Base-by-base conservation (phyloP, 208 protist genomes). In the Acanthamoeba rhysodes region DNA sequence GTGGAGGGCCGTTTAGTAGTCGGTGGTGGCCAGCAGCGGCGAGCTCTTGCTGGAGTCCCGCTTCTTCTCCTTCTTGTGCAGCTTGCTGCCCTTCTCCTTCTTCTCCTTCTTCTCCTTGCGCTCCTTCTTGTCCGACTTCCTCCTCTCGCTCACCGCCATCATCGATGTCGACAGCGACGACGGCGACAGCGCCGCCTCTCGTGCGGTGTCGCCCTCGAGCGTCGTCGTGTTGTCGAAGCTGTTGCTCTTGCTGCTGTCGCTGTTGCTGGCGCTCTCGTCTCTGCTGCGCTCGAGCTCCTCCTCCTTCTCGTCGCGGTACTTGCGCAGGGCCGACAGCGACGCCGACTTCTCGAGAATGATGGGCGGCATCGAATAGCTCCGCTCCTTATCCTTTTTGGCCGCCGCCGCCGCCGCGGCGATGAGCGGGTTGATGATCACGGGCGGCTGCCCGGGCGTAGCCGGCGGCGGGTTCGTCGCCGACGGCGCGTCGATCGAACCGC, bases 341-440 rank as follows among this genome's bases (percentile, higher is more conserved):
- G 74, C 74, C 41, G 74, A 84, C 74, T 84, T 84, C 74, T 84
- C 74, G 74, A 84, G 74, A 24, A 84, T 84, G 74, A 84, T 84
- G 41, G 74, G 74, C 74, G 74, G 74, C 74, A 84, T 84, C 74
- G 74, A 84, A 9, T 84, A 84, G 74, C 74, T 84, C 74, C 74
- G 34, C 45, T 84, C 74, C 45, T 84, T 84, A 22, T 84, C 74
- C 45, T 84, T 84, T 41, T 84, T 84, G 41, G 74, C 74, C 41
- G 74, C 74, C 4, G 74, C 74, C 16, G 74, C 74, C 18, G 74
- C 74, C 0, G 74, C 74, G 41, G 74, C 74, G n/a, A 84, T n/a
- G 22, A 84, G 45, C 74, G 74, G 74, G 74, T 84, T 84, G 74
- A 84, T 53, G 14, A 22, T 53, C 34, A 55, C 45, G 16, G 41